Evolutionary conservation across 1,139 yeast species (phyloP).

Genomic region (Pichia inconspicua): DNA sequence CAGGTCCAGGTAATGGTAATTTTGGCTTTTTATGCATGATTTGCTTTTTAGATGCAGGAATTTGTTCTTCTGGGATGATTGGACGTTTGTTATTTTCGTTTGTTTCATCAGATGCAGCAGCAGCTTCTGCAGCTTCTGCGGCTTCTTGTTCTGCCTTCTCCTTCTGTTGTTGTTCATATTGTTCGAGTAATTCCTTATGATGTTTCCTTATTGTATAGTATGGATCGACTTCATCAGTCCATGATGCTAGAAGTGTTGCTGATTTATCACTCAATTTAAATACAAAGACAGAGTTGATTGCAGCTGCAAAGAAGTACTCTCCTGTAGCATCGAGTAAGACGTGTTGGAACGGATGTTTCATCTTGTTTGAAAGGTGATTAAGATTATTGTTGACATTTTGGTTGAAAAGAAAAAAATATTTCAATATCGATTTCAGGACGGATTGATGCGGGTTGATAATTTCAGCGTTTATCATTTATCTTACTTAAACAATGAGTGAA

Average conservation of each 20-base stretch:
- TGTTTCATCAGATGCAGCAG: conserved; percentile 20
- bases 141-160: conserved; percentile 26
- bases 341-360: conserved; percentile 68
- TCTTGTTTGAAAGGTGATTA: conserved; percentile 2
- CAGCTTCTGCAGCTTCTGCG: conserved; percentile 15
- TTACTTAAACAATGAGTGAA: conserved; percentile 1
- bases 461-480: no score
- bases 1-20: conserved; percentile 56
- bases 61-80: conserved; percentile 13
- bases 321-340: conserved; percentile 38
- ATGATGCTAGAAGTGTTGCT: conserved; percentile 30
- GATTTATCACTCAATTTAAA: conserved; percentile 28
- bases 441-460: no score
- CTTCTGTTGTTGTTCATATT: conserved; percentile 30
- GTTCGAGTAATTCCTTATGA: conserved; percentile 28
- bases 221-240: conserved; percentile 52
- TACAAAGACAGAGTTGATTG: conserved; percentile 49
- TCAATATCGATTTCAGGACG: no score
- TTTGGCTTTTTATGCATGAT: conserved; percentile 38
- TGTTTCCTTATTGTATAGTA: conserved; percentile 36
- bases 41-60: conserved; percentile 23
- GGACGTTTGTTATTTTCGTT: conserved; percentile 22
- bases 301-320: conserved; percentile 43
- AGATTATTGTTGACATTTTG: neutral
- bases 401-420: neutral